Evolutionary conservation across 768 basidiomycete genomes (phyloP).

Genomic region (Ramaria sp.): DNA sequence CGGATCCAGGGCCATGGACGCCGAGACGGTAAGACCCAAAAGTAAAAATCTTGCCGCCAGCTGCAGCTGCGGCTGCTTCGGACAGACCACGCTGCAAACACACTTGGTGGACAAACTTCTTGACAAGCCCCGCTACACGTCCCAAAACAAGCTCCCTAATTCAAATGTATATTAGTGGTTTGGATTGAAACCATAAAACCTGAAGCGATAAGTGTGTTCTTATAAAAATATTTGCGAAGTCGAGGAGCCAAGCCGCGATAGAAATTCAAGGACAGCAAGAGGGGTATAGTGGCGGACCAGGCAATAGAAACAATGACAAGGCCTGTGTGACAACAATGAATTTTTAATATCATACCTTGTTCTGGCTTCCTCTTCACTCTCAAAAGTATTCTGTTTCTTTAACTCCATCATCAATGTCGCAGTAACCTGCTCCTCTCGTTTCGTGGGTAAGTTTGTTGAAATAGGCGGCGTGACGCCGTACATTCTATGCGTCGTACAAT

Average conservation of each 20-base stretch:
- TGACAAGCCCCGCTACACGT: slow-evolving; percentile 78
- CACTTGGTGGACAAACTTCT: slow-evolving; percentile 83
- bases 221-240: background rate
- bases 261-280: background rate
- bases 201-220: background rate
- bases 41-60: slow-evolving; percentile 98
- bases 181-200: background rate
- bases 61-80: slow-evolving; percentile 75
- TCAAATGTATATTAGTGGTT: background rate
- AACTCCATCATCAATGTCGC: slow-evolving; percentile 85
- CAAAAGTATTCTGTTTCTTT: slow-evolving; percentile 75
- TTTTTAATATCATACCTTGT: slow-evolving; percentile 52
- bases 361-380: slow-evolving; percentile 78
- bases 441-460: slow-evolving; percentile 59
- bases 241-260: background rate
- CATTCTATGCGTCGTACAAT: slow-evolving; percentile 3
- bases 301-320: background rate
- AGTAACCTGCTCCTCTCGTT: slow-evolving; percentile 76
- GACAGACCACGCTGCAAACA: slow-evolving; percentile 74
- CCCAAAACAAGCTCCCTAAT: slow-evolving; percentile 86
- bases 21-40: slow-evolving; percentile 98
- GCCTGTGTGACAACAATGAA: background rate
- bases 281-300: background rate
- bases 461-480: slow-evolving; percentile 79
- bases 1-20: slow-evolving; percentile 89